Evolutionary conservation across 2,329 filamentous ascomycete species (phyloP).

Genomic region (Fusarium goolgardi): DNA sequence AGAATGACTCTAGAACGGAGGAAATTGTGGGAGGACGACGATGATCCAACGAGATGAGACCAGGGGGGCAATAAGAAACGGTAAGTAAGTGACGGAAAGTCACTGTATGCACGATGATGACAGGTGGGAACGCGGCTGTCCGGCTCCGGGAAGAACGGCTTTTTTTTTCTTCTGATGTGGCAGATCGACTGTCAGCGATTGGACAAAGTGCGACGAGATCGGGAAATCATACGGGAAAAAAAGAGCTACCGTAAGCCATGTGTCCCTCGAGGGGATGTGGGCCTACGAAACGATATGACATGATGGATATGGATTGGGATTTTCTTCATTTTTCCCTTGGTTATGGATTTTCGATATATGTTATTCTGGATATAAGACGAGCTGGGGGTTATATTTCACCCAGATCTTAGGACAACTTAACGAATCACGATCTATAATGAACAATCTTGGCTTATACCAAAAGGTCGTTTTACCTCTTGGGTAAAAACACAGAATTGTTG

Average conservation of each 20-base stretch:
- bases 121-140: constrained; percentile 28
- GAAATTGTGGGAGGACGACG: constrained; percentile 12
- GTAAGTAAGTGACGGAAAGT: constrained; percentile 9
- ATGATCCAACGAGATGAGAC: constrained; percentile 13
- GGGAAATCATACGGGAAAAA: constrained; percentile 8
- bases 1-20: constrained; percentile 18
- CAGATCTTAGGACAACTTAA: constrained; percentile 32
- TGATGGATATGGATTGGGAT: constrained; percentile 10
- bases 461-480: neutral
- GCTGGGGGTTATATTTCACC: constrained; percentile 20
- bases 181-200: constrained; percentile 38
- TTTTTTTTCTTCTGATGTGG: constrained; percentile 22
- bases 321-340: neutral
- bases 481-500: too few species aligned
- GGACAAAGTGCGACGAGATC: constrained; percentile 30
- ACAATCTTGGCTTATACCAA: constrained; percentile 13
- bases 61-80: constrained; percentile 21
- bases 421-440: constrained; percentile 45
- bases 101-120: constrained; percentile 44
- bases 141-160: constrained; percentile 44
- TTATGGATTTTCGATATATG: constrained; percentile 12
- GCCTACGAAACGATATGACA: constrained; percentile 13
- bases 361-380: constrained; percentile 17
- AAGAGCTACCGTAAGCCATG: constrained; percentile 18
- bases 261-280: constrained; percentile 11